Conservation (phyloP, 1,139 yeast genomes). For the Nadsonia starkeyi-henricii region DNA sequence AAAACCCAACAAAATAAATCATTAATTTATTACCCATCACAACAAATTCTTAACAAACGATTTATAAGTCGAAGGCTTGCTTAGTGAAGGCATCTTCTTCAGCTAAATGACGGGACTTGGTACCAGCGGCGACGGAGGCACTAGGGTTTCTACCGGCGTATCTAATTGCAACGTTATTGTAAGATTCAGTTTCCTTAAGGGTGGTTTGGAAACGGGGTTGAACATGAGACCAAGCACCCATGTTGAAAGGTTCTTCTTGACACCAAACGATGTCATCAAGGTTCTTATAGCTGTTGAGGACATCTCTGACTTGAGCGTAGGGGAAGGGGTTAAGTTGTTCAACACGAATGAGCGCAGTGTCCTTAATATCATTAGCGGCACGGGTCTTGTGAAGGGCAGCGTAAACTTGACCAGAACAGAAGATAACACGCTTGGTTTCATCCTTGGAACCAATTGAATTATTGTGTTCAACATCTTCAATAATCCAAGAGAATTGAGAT, state of each 20-base stretch:
- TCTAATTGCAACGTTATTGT: slow-evolving; percentile 46
- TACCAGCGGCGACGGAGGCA: slow-evolving; percentile 97
- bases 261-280: slow-evolving; percentile 87
- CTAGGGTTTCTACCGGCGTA: slow-evolving; percentile 97
- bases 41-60: not conserved
- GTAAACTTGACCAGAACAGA: slow-evolving; percentile 88
- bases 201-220: slow-evolving; percentile 72
- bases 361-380: slow-evolving; percentile 56
- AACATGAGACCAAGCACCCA: slow-evolving; percentile 77
- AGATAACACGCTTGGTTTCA: slow-evolving; percentile 76
- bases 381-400: slow-evolving; percentile 86
- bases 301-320: slow-evolving; percentile 80
- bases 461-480: slow-evolving; percentile 81
- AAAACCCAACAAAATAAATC: not conserved
- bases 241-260: slow-evolving; percentile 98
- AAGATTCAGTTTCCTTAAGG: slow-evolving; percentile 57
- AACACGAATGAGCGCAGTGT: slow-evolving; percentile 75
- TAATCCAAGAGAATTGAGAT: slow-evolving; percentile 87
- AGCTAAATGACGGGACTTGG: slow-evolving; percentile 71
- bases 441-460: slow-evolving; percentile 61
- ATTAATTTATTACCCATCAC: not conserved
- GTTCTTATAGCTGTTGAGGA: slow-evolving; percentile 67
- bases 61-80: slow-evolving; percentile 43
- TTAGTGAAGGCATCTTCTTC: slow-evolving; percentile 82
- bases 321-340: slow-evolving; percentile 99